Percentiles rank a stretch among this genome's conserved stretches.
phyloP scores from a whole-genome alignment of 768 basidiomycete genomes.

The Rhizopogon vesiculosus region DNA sequence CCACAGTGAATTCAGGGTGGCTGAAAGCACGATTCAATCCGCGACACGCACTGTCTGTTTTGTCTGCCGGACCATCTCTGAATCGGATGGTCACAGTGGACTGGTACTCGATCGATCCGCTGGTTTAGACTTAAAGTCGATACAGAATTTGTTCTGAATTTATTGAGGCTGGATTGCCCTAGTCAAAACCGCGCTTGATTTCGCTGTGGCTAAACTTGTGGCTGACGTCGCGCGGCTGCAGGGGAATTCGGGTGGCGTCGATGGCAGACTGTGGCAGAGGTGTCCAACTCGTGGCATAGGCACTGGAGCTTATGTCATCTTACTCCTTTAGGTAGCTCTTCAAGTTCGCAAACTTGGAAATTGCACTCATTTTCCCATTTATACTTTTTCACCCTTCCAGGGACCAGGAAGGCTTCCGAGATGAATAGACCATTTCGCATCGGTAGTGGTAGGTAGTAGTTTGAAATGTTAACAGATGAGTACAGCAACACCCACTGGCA shows the following conservation, averaged over 20 bases:
- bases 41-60: slow-evolving; percentile 29
- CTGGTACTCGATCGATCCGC: background rate
- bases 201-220: slow-evolving; percentile 20
- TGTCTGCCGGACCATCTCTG: slow-evolving; percentile 26
- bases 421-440: too few species aligned
- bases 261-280: slow-evolving; percentile 9
- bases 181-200: slow-evolving; percentile 5
- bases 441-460: too few species aligned
- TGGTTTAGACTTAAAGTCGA: slow-evolving; percentile 1
- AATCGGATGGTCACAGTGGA: slow-evolving; percentile 6
- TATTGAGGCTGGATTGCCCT: slow-evolving; percentile 13
- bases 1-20: slow-evolving; percentile 12
- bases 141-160: slow-evolving; percentile 3
- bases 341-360: background rate
- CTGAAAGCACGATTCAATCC: slow-evolving; percentile 13
- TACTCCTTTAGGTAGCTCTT: background rate
- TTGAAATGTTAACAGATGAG: too few species aligned
- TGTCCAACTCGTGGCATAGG: background rate
- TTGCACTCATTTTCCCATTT: too few species aligned
- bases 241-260: slow-evolving; percentile 8
- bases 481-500: too few species aligned
- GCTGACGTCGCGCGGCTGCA: slow-evolving; percentile 10
- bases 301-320: background rate
- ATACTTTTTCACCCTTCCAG: too few species aligned
- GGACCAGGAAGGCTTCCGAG: too few species aligned